phyloP scores from a whole-genome alignment of 2,329 filamentous ascomycete genomes.

The Penicillium occitanis region DNA sequence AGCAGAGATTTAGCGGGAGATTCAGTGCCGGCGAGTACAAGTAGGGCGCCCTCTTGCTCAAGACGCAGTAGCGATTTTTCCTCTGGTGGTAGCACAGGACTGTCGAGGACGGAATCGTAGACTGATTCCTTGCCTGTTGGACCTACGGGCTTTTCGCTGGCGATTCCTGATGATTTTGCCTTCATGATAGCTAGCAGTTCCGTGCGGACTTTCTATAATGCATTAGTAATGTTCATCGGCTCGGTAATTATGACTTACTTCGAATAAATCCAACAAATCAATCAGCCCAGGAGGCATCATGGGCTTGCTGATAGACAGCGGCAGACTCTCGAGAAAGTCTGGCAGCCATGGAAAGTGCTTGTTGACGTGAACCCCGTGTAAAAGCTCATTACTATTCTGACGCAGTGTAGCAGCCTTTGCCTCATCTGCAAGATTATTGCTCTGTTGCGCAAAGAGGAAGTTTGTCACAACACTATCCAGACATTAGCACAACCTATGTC shows the following conservation, averaged over 20 bases:
- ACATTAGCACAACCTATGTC: background rate
- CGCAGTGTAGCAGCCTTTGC: background rate
- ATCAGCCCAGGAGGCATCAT: conserved; percentile 29
- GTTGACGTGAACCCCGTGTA: conserved; percentile 23
- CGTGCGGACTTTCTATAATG: background rate
- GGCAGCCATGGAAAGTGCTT: conserved; percentile 34
- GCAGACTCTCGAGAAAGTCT: conserved; percentile 28
- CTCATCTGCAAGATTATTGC: background rate
- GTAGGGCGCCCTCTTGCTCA: background rate
- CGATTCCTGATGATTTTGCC: conserved; percentile 18
- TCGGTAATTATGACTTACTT: conserved; percentile 9
- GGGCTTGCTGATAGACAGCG: conserved; percentile 24
- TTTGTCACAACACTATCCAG: background rate
- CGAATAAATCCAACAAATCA: conserved; percentile 28
- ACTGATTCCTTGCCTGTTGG: conserved; percentile 28
- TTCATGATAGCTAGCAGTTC: conserved; percentile 18
- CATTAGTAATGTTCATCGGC: background rate
- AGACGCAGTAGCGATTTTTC: conserved; percentile 24
- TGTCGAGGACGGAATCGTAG: conserved; percentile 31
- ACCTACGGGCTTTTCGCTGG: conserved; percentile 3
- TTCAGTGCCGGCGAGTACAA: background rate
- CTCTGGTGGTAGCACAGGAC: conserved; percentile 25
- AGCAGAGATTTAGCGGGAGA: background rate
- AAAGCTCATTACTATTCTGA: background rate
- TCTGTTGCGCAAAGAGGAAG: background rate